phyloP scores from a whole-genome alignment of 139 green algal genomes.

The Chlamydomonas sp. region DNA sequence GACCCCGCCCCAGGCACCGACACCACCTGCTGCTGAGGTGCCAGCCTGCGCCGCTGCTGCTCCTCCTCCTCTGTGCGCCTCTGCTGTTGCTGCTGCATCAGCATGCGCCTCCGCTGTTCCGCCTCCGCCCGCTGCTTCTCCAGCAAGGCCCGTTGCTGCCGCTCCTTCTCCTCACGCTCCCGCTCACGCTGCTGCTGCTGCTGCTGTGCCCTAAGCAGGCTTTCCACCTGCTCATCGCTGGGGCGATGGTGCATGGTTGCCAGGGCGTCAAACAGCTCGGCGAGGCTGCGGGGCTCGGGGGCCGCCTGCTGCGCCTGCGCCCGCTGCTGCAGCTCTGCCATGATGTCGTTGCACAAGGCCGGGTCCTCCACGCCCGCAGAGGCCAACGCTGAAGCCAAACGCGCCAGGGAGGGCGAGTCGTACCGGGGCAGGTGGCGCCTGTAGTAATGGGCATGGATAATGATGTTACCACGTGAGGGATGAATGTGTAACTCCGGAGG shows the following conservation, averaged over 20 bases:
- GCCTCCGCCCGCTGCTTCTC: neutral
- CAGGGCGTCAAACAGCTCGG: slow-evolving; percentile 31
- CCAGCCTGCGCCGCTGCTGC: neutral
- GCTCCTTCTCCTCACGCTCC: neutral
- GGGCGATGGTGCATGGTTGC: slow-evolving; percentile 30
- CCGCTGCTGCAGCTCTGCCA: neutral
- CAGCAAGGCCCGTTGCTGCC: too few relatives aligned
- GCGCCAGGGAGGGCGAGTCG: slow-evolving; percentile 10
- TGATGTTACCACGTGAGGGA: neutral
- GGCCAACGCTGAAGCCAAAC: slow-evolving; percentile 13
- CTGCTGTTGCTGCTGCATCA: slow-evolving; percentile 2
- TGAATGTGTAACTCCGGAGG: neutral
- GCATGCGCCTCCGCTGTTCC: neutral
- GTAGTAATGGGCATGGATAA: neutral
- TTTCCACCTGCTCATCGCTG: slow-evolving; percentile 5
- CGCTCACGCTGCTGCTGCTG: slow-evolving; percentile 17
- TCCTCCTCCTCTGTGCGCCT: neutral
- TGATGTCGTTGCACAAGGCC: slow-evolving; percentile 4
- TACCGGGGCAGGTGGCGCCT: slow-evolving; percentile 32
- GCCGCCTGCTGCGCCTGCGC: neutral
- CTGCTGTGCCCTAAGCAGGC: slow-evolving; percentile 15
- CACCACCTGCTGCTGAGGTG: neutral
- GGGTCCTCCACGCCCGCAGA: slow-evolving; percentile 14
- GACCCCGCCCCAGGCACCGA: neutral
- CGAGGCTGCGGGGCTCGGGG: neutral